Percentiles rank a stretch among this genome's conserved stretches.
phyloP scores from a whole-genome alignment of 257 asterid genomes.

The Catharanthus roseus region DNA sequence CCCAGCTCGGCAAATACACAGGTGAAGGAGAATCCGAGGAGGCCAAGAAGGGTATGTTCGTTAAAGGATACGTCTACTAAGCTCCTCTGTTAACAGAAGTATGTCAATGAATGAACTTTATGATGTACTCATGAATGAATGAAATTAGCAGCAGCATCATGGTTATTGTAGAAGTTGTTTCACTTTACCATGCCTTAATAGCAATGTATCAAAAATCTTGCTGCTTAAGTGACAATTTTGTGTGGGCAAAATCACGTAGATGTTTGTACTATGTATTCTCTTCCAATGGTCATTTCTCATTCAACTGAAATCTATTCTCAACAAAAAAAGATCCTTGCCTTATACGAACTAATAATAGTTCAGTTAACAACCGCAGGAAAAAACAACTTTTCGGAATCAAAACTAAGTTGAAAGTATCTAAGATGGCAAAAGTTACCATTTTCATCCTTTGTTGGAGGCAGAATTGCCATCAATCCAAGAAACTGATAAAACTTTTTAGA shows the following conservation, averaged over 20 bases:
- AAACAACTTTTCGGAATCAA: too few relatives aligned
- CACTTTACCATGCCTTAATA: background rate
- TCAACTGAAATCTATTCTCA: background rate
- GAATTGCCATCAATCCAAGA: background rate
- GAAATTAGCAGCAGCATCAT: too few relatives aligned
- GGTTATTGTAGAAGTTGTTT: background rate
- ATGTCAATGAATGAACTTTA: constrained; percentile 21
- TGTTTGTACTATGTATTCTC: background rate
- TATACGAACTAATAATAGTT: too few relatives aligned
- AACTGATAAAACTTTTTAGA: background rate
- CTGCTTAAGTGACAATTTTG: constrained; percentile 2
- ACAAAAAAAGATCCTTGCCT: too few relatives aligned
- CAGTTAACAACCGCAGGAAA: too few relatives aligned
- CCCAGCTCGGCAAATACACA: constrained; percentile 75
- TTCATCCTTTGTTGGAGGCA: background rate
- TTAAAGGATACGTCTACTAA: constrained; percentile 55
- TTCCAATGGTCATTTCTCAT: background rate
- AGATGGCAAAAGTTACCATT: too few relatives aligned
- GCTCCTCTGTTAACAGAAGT: constrained; percentile 15
- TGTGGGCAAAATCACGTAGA: background rate
- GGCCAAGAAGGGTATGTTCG: constrained; percentile 66
- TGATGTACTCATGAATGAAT: constrained; percentile 19
- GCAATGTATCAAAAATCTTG: background rate
- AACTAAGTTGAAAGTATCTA: too few relatives aligned
- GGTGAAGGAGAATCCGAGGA: constrained; percentile 69